Base-by-base conservation (phyloP, 768 basidiomycete genomes). In the Stropharia rugosoannulata region DNA sequence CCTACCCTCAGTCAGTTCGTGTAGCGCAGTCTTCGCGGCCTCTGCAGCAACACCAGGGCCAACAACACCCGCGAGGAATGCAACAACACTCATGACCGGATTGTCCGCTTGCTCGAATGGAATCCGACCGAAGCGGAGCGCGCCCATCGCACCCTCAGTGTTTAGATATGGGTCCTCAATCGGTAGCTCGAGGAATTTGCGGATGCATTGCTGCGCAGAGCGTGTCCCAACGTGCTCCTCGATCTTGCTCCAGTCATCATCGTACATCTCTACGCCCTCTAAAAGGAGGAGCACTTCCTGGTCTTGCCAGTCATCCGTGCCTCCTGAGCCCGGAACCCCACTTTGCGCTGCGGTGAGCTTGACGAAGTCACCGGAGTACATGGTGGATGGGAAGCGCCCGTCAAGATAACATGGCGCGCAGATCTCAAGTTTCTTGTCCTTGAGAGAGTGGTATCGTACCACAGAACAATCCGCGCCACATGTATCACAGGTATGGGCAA, bases 261-360 rank as follows among this genome's bases (percentile, higher is more conserved):
- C 94, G 69, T 87, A 93, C 93, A 99, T 97, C 72, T 99, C 97
- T 41, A 99, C 84, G 13, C 88, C 97, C 69, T 99, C 97, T n/a
- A 99, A 79, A 4, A 99, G 77, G 7, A 91, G 72, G 9, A 99
- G 72, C 16, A 88, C 79, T 70, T 99, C 97, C 67, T 95, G 89
- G 67, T 97, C 95, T 1, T 85, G 80, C 97, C 97, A 99, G 57
- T 89, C 85, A 27, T 78, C 79, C 13, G 58, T 60, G 0, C 71
- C 64, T 11, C 70, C 73, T 29, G 78, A 68, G 59, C 74, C 60
- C 49, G 80, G 72, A 51, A 71, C 78, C 60, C 65, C 76, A 58
- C 69, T 66, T 13, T 69, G 67, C 6, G 72, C 70, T 12, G 71
- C 68, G 5, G 88, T 83, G 60, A 95, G 81, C 66, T 90, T 92